Evolutionary conservation across 148 eudicot species (phyloP).

Genomic region (Rhododendron ovatum): DNA sequence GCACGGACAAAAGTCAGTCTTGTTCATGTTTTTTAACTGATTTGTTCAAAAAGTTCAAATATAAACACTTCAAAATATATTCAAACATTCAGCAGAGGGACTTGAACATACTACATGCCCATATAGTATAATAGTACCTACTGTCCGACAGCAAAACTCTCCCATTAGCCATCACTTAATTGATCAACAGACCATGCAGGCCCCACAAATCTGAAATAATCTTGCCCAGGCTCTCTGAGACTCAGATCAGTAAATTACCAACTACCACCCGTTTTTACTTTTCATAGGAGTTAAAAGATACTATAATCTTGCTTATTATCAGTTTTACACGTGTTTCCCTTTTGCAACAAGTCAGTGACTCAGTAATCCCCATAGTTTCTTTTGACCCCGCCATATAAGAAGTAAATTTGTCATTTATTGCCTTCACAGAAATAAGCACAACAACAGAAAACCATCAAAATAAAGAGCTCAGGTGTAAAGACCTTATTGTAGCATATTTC

Average conservation of each 20-base stretch:
- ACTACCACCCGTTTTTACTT: not conserved
- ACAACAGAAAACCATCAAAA: not conserved
- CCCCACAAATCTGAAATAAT: constrained; percentile 63
- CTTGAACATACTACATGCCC: constrained; percentile 10
- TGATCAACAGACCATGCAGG: constrained; percentile 58
- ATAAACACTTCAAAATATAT: not conserved
- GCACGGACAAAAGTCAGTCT: not conserved
- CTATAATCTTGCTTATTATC: not conserved
- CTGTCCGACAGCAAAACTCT: constrained; percentile 63
- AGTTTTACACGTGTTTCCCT: not conserved
- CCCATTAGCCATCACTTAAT: constrained; percentile 51
- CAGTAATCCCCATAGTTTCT: not conserved
- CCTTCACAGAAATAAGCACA: not conserved
- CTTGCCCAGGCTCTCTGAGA: constrained; percentile 10
- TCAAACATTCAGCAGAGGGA: not conserved
- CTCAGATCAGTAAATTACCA: not conserved
- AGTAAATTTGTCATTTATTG: not conserved
- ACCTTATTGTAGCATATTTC: constrained; percentile 92
- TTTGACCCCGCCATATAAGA: not conserved
- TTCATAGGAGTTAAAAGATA: not conserved
- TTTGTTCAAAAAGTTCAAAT: not conserved
- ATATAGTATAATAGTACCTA: constrained; percentile 47
- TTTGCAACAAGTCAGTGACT: not conserved
- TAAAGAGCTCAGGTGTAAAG: not conserved
- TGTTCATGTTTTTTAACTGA: not conserved